phyloP scores from a whole-genome alignment of 192 early-diverging fungal species.

The Linnemannia elongata region DNA sequence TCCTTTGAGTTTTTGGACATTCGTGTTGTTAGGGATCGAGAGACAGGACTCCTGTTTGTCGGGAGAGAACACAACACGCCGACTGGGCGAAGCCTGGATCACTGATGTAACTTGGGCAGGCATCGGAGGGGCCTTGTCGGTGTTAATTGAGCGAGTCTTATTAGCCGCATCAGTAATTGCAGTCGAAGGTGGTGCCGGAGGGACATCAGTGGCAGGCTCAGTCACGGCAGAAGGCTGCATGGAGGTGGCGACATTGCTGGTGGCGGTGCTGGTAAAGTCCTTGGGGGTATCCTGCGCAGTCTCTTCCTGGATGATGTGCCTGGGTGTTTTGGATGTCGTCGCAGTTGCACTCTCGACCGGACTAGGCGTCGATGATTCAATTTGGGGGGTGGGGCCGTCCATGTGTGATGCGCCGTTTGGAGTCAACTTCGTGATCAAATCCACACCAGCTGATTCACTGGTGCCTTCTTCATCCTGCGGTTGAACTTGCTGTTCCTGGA shows the following conservation, averaged over 20 bases:
- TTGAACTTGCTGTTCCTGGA: not conserved
- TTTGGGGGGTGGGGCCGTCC: not conserved
- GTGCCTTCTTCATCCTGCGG: not conserved
- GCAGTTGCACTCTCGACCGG: not conserved
- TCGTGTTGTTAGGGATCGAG: slow-evolving; percentile 10
- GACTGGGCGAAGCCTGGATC: slow-evolving; percentile 28
- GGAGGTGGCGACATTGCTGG: not conserved
- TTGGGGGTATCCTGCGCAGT: not conserved
- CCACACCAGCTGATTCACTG: not conserved
- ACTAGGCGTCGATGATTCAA: not conserved
- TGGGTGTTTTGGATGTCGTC: not conserved
- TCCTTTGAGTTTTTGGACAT: slow-evolving; percentile 12
- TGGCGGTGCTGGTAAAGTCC: not conserved
- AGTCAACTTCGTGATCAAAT: not conserved
- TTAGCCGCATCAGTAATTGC: not conserved
- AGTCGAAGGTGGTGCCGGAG: not conserved
- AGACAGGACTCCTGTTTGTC: slow-evolving; percentile 32
- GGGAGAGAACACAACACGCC: slow-evolving; percentile 42
- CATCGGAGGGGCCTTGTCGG: slow-evolving; percentile 7
- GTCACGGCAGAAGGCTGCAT: not conserved
- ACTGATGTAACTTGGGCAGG: slow-evolving; percentile 37
- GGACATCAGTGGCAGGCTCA: not conserved
- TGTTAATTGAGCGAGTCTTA: not conserved
- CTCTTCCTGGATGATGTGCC: not conserved
- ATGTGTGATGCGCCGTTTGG: not conserved